Conservation (phyloP, 495 filamentous ascomycete genomes). For the Neurospora sp. region DNA sequence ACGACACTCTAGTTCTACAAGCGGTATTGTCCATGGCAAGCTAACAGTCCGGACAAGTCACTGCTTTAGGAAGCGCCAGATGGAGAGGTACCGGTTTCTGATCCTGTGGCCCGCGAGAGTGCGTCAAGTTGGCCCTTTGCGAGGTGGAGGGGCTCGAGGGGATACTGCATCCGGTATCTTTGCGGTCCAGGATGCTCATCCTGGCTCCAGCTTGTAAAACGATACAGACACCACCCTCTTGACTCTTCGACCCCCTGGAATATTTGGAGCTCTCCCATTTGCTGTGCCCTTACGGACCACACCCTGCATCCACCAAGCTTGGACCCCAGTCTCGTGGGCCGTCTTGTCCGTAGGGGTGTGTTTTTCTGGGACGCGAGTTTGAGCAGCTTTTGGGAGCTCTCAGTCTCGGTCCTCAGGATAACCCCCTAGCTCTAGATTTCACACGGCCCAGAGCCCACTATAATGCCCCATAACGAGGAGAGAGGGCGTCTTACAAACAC, state of each 20-base stretch:
- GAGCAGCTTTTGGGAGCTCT: neutral
- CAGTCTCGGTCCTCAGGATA: neutral
- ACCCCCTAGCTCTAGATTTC: conserved; percentile 5
- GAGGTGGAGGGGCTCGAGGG: conserved; percentile 2
- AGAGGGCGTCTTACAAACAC: conserved; percentile 11
- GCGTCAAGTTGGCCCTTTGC: conserved; percentile 4
- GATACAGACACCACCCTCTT: neutral
- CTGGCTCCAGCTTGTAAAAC: conserved; percentile 5
- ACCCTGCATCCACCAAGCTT: neutral
- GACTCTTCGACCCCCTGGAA: neutral
- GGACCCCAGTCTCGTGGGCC: neutral
- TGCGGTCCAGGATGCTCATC: conserved; percentile 17
- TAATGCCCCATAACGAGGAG: conserved; percentile 16
- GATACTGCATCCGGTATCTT: conserved; percentile 9
- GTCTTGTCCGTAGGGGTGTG: neutral
- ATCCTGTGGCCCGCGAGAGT: neutral
- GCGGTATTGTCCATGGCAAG: too few relatives aligned
- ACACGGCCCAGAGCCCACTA: conserved; percentile 19
- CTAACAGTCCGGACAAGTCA: neutral
- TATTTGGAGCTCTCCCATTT: neutral
- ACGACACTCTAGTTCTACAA: neutral
- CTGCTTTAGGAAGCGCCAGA: conserved; percentile 8
- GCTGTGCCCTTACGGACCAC: neutral
- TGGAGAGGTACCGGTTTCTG: neutral
- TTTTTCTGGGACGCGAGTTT: neutral